These are phyloP conservation scores for Cyclotella sp. DNA, from an alignment of 108 stramenopile species.

Conservation along the genomic window DNA sequence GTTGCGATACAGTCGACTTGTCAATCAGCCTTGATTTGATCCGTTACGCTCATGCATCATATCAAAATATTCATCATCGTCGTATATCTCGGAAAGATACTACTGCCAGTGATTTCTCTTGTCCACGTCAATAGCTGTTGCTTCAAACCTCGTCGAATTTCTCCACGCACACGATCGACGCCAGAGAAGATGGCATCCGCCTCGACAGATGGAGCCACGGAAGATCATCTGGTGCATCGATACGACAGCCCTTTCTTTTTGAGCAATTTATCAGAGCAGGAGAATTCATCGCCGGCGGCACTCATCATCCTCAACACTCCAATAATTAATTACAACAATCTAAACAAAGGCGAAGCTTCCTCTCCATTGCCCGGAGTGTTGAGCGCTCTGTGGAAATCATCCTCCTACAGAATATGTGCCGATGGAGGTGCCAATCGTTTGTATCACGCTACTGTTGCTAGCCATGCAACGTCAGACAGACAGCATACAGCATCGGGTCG, in stretches of 20 bases:
- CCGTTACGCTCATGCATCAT: too few species aligned
- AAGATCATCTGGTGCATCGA: slow-evolving; percentile 24
- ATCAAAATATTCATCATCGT: too few species aligned
- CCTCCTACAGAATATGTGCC: slow-evolving; percentile 84
- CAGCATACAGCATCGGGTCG: slow-evolving; percentile 8
- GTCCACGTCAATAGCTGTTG: not conserved
- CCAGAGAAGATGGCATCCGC: not conserved
- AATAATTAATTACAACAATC: slow-evolving; percentile 38
- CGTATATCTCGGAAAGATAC: not conserved
- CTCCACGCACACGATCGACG: not conserved
- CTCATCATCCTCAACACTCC: slow-evolving; percentile 72
- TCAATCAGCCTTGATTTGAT: too few species aligned
- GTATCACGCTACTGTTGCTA: slow-evolving; percentile 57
- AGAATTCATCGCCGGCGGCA: slow-evolving; percentile 29
- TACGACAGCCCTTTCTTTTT: slow-evolving; percentile 48
- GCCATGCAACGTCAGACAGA: not conserved
- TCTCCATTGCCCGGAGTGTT: slow-evolving; percentile 49
- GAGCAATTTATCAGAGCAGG: not conserved
- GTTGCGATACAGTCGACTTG: too few species aligned
- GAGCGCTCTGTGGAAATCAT: slow-evolving; percentile 62
- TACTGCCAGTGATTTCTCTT: not conserved
- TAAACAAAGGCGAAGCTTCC: not conserved
- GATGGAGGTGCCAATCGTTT: slow-evolving; percentile 97
- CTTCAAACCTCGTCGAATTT: not conserved
- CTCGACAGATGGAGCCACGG: not conserved